Evolutionary conservation across 129 eudicot genomes (phyloP), one percentile per base, ranked within the genome.

Genomic region (Smallanthus sonchifolius): DNA sequence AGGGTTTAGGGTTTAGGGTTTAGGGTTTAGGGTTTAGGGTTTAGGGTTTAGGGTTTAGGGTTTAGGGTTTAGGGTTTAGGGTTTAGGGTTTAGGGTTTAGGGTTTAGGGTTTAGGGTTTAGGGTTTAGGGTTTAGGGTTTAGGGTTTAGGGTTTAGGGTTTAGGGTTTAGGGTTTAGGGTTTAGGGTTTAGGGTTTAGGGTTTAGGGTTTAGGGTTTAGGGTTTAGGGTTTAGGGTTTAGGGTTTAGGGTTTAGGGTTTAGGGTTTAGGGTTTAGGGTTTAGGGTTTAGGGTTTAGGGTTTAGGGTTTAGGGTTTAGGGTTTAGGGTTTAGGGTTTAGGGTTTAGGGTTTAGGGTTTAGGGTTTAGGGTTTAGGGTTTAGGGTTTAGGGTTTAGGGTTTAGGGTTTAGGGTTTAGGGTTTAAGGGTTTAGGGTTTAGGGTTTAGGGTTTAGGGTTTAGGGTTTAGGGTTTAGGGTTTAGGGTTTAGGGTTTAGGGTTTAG

Each of bases 371-470:
- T 67, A n/a, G 60, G 39, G 39, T 36, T 67, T 68, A 34, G 48
- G 72, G 72, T 35, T 67, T 68, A 37, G 52, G 73, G 73, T 37
- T 68, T 68, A 15, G 52, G 73, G 73, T 37, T 68, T 68, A 37
- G 52, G 73, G 57, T 37, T 68, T 43, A 15, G 39, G 73, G 73
- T 49, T 68, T 68, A 68, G 73, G 73, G 73, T 68, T 68, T 43
- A 15, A 45, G 73, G 73, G 73, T 44, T 68, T 68, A 68, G 73
- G 73, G 73, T 68, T 68, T 68, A 68, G 73, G 73, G 73, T 68
- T 68, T 68, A 68, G 73, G 73, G 73, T 68, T 68, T 68, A 68
- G 73, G 73, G 73, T 68, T 69, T 69, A 69, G 74, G 74, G 74
- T 48, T 69, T 69, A 47, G 74, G 74, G 74, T 69, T 69, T 24